A percentile compares a stretch with the other conserved stretches of the same genome.
These are phyloP conservation scores for Leishmania tarentolae DNA, from an alignment of 208 protist genomes.

Conservation along the genomic window DNA sequence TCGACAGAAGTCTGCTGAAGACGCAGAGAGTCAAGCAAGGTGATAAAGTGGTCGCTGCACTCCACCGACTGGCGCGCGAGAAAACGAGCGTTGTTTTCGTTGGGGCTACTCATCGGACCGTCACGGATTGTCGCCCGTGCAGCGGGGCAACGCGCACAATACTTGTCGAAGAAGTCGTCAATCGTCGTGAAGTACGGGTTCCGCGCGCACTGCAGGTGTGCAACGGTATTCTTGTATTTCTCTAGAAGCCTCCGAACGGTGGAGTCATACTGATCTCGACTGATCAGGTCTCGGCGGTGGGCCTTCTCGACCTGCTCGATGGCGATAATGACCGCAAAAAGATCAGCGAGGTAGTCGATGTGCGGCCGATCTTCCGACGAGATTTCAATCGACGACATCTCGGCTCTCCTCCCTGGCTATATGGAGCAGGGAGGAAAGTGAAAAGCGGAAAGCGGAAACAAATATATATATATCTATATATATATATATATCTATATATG, in stretches of 20 bases:
- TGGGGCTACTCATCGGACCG: slow-evolving; percentile 43
- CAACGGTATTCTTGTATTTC: slow-evolving; percentile 95
- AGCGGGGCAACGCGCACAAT: slow-evolving; percentile 73
- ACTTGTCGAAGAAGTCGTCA: slow-evolving; percentile 93
- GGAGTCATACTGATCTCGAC: slow-evolving; percentile 82
- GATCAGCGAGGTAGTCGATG: slow-evolving; percentile 94
- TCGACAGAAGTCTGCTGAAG: slow-evolving; percentile 93
- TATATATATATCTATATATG: not conserved
- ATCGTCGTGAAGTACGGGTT: slow-evolving; percentile 86
- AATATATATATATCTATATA: not conserved
- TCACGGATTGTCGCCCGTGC: slow-evolving; percentile 68
- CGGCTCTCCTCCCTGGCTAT: not conserved
- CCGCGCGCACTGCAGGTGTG: slow-evolving; percentile 51
- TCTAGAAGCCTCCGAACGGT: slow-evolving; percentile 91
- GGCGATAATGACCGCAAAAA: slow-evolving; percentile 93
- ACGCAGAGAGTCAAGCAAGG: slow-evolving; percentile 90
- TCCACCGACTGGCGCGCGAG: slow-evolving; percentile 78
- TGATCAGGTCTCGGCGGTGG: slow-evolving; percentile 90
- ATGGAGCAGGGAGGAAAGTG: not conserved
- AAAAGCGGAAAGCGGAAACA: not conserved
- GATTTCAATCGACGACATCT: slow-evolving; percentile 38
- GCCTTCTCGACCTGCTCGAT: slow-evolving; percentile 96
- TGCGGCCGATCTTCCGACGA: slow-evolving; percentile 76
- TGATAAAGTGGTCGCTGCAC: slow-evolving; percentile 94
- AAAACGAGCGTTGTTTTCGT: slow-evolving; percentile 50